Base-by-base conservation (phyloP, 2,329 filamentous ascomycete genomes). In the Metarhizium guizhouense region DNA sequence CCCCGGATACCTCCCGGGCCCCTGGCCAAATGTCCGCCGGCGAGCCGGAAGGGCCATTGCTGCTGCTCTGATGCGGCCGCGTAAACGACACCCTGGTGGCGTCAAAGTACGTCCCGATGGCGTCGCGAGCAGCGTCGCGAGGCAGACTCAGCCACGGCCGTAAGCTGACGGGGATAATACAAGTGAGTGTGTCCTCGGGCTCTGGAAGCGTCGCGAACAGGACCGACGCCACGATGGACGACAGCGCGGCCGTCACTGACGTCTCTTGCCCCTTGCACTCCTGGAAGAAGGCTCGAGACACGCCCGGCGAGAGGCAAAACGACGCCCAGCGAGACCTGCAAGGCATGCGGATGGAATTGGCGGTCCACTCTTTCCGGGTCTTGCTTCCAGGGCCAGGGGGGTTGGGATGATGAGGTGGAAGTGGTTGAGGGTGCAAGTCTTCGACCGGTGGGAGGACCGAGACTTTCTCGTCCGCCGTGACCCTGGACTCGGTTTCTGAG, bases 391-490 rank as follows among this genome's bases (percentile, higher is more conserved):
- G 63, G 56, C 65, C 74, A 1, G 61, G 51, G 18, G 70, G 25
- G 25, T 25, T 25, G 25, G 25, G 25, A 25, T 25, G 60, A 1
- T 71, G 71, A 47, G 54, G 32, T 2, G 53, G 48, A 3, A 76
- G 55, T 1, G 70, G 61, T 53, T 74, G 68, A 1, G 71, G 65
- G 48, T 75, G 72, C 4, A 73, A 56, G 4, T 63, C 63, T 56
- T 77, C 75, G 2, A 77, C 62, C 8, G 68, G 66, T 4, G 72
- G 74, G 2, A 72, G 61, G 1, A 77, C 64, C 1, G 70, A 63
- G 61, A 63, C 25, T 59, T 60, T 42, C 63, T 63, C 3, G 55
- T 55, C 42, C n/a, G 42, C 13, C 13, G n/a, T 45, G 7, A 45
- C 42, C 13, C n/a, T 7, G 14, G 13, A 11, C n/a, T 45, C 42